These are phyloP conservation scores for Aspergillus sergii DNA, from an alignment of 2,329 filamentous ascomycete genomes.

Conservation along the genomic window DNA sequence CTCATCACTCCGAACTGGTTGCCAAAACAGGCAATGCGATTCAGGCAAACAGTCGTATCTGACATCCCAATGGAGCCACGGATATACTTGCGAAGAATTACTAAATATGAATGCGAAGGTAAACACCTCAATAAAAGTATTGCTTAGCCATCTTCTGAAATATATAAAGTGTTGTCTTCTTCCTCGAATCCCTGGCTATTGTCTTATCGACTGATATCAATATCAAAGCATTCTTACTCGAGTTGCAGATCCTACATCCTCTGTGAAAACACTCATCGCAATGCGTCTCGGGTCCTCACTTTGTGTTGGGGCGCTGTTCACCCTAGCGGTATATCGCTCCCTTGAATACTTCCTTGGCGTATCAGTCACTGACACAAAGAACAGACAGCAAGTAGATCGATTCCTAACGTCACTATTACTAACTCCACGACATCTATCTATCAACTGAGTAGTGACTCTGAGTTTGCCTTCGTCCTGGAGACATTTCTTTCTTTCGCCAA, in stretches of 20 bases:
- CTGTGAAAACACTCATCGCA: not conserved
- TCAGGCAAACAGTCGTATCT: not conserved
- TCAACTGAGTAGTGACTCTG: not conserved
- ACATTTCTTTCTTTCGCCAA: not conserved
- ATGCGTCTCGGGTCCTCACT: not conserved
- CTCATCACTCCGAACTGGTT: not conserved
- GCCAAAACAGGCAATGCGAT: not conserved
- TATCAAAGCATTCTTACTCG: not conserved
- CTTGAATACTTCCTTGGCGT: not conserved
- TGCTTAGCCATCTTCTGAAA: not conserved
- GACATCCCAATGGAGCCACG: not conserved
- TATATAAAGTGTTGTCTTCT: not conserved
- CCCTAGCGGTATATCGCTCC: not conserved
- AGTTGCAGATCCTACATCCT: fast-evolving
- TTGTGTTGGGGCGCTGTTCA: not conserved
- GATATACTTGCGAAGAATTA: not conserved
- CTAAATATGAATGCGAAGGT: not conserved
- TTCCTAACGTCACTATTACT: not conserved
- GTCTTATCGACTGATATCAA: not conserved
- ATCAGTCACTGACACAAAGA: not conserved
- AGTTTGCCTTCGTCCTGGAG: not conserved
- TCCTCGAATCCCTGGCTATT: not conserved
- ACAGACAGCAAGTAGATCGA: not conserved
- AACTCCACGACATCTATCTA: not conserved
- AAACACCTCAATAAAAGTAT: not conserved